A percentile compares a stretch with the other conserved stretches of the same genome.
Conservation (phyloP, 768 basidiomycete species). For the Holtermannia corniformis region DNA sequence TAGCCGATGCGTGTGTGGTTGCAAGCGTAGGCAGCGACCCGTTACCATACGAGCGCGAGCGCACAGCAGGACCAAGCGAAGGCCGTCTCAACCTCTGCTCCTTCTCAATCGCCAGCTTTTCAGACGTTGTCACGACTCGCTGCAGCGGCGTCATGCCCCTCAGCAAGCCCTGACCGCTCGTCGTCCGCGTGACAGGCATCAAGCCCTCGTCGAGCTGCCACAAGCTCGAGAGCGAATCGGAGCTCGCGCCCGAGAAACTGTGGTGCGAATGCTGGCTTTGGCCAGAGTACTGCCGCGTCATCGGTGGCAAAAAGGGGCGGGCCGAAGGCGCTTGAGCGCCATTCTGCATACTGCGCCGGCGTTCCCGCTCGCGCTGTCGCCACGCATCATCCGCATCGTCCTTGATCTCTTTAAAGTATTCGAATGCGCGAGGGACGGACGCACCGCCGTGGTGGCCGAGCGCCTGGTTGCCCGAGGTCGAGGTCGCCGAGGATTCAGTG, state of each 20-base stretch:
- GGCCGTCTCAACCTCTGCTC: background rate
- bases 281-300: slow-evolving; percentile 9
- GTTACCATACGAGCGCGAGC: background rate
- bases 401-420: slow-evolving; percentile 27
- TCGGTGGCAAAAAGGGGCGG: slow-evolving; percentile 1
- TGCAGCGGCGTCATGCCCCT: slow-evolving; percentile 18
- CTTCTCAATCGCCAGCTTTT: background rate
- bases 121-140: background rate
- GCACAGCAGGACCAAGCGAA: background rate
- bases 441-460: background rate
- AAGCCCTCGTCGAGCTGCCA: slow-evolving; percentile 17
- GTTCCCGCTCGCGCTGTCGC: slow-evolving; percentile 21
- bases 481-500: slow-evolving; percentile 19
- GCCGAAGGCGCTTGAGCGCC: slow-evolving; percentile 7
- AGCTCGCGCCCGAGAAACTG: slow-evolving; percentile 9
- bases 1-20: background rate
- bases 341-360: slow-evolving; percentile 22
- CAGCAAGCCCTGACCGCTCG: slow-evolving; percentile 13
- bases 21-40: background rate
- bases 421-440: slow-evolving; percentile 26
- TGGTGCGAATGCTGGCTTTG: background rate
- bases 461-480: slow-evolving; percentile 7
- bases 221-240: slow-evolving; percentile 20
- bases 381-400: slow-evolving; percentile 32
- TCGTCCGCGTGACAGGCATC: slow-evolving; percentile 11